Percentiles rank a stretch among this genome's conserved stretches.
Conservation (phyloP, 306 rosid genomes). For the Lagenaria siceraria region DNA sequence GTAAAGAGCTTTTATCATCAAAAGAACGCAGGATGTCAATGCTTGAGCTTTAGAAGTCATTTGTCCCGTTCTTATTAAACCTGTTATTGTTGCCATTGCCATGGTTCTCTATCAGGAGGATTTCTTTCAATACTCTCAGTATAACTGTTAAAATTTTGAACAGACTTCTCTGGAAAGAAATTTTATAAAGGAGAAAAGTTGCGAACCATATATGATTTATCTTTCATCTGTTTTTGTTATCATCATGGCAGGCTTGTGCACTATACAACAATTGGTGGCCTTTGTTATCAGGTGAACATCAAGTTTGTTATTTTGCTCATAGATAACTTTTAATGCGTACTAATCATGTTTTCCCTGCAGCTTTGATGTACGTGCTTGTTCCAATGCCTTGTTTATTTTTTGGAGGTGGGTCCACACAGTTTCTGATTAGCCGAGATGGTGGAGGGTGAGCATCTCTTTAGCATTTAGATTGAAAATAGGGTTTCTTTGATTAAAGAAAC, state of each 20-base stretch:
- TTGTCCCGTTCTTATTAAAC: background rate
- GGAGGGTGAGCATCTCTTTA: slow-evolving; percentile 37
- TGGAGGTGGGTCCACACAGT: slow-evolving; percentile 86
- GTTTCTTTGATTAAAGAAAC: background rate
- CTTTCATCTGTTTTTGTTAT: slow-evolving; percentile 5
- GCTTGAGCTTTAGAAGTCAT: background rate
- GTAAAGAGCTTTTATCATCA: background rate
- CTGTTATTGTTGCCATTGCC: background rate
- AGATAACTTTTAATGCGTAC: slow-evolving; percentile 2
- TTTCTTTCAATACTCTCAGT: background rate
- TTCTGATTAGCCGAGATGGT: slow-evolving; percentile 58
- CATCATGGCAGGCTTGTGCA: slow-evolving; percentile 70
- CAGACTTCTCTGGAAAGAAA: background rate
- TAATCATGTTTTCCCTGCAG: slow-evolving; percentile 37
- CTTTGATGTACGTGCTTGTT: slow-evolving; percentile 79
- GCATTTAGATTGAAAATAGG: background rate
- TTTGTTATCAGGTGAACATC: slow-evolving; percentile 66
- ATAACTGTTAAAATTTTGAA: slow-evolving; percentile 6
- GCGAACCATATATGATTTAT: background rate
- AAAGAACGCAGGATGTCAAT: background rate
- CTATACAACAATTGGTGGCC: slow-evolving; percentile 98
- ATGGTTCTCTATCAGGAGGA: background rate
- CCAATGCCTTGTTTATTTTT: slow-evolving; percentile 99
- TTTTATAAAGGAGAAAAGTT: background rate
- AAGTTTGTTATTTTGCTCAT: slow-evolving; percentile 1